Conservation (phyloP, 106 monocot genomes). For the Dioscorea dumetorum region DNA sequence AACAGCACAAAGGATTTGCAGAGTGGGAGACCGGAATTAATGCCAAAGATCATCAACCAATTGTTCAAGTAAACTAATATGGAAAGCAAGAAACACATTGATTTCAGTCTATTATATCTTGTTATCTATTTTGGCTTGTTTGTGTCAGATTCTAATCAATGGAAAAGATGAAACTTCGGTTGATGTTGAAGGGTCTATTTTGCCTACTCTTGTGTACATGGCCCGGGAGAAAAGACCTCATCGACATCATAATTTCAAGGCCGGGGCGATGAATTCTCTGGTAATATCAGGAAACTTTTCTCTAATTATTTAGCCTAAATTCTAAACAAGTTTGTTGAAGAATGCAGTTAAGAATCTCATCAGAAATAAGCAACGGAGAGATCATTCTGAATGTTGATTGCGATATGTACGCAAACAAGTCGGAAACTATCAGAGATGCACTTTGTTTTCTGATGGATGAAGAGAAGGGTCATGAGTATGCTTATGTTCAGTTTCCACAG, state of each 20-base stretch:
- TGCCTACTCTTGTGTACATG: conserved; percentile 78
- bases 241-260: conserved; percentile 68
- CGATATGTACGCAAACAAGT: conserved; percentile 71
- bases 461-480: conserved; percentile 26
- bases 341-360: conserved; percentile 59
- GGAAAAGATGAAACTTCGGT: conserved; percentile 33
- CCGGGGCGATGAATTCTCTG: conserved; percentile 73
- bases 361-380: conserved; percentile 61
- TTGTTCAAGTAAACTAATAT: conserved; percentile 26
- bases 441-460: conserved; percentile 51
- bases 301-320: background rate
- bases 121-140: background rate
- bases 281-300: conserved; percentile 16
- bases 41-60: conserved; percentile 40
- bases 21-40: conserved; percentile 23
- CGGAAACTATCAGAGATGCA: conserved; percentile 37
- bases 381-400: conserved; percentile 69
- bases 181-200: conserved; percentile 24
- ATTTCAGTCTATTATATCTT: no score
- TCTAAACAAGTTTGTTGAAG: no score
- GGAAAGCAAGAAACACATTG: background rate
- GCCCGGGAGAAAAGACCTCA: conserved; percentile 65
- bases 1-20: conserved; percentile 34
- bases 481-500: conserved; percentile 39
- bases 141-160: conserved; percentile 52